Evolutionary conservation across 768 basidiomycete species (phyloP).

Genomic region (Boletus sensibilis): DNA sequence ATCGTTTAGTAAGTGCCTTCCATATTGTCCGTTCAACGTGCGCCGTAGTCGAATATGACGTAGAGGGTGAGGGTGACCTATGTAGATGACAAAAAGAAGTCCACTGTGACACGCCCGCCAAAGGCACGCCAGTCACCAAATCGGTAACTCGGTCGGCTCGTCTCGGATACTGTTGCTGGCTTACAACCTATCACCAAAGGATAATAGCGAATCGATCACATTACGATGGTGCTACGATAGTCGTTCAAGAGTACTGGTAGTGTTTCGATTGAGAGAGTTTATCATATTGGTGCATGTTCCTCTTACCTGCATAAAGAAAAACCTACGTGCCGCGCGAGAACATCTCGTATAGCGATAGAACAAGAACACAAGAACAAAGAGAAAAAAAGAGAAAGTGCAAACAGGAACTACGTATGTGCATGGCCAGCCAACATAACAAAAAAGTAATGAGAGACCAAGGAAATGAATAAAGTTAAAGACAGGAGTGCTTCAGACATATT

Average conservation of each 20-base stretch:
- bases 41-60: background rate
- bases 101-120: no score
- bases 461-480: constrained; percentile 34
- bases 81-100: background rate
- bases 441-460: constrained; percentile 16
- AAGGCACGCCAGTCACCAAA: no score
- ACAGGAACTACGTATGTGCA: constrained; percentile 23
- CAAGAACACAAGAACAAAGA: constrained; percentile 12
- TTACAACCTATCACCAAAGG: background rate
- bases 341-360: constrained; percentile 16
- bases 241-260: constrained; percentile 30
- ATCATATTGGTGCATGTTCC: constrained; percentile 25
- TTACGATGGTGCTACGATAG: constrained; percentile 28
- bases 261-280: constrained; percentile 17
- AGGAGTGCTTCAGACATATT: constrained; percentile 20
- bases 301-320: constrained; percentile 31
- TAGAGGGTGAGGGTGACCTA: background rate
- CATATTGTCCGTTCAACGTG: background rate
- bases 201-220: constrained; percentile 18
- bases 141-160: no score
- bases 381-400: background rate
- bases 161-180: background rate
- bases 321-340: constrained; percentile 16
- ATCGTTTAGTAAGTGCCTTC: background rate
- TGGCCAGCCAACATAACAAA: constrained; percentile 30